Evolutionary conservation across 2,329 filamentous ascomycete genomes (phyloP), one percentile per base, ranked within the genome.

Genomic region (Fusarium tanahbumbuense): DNA sequence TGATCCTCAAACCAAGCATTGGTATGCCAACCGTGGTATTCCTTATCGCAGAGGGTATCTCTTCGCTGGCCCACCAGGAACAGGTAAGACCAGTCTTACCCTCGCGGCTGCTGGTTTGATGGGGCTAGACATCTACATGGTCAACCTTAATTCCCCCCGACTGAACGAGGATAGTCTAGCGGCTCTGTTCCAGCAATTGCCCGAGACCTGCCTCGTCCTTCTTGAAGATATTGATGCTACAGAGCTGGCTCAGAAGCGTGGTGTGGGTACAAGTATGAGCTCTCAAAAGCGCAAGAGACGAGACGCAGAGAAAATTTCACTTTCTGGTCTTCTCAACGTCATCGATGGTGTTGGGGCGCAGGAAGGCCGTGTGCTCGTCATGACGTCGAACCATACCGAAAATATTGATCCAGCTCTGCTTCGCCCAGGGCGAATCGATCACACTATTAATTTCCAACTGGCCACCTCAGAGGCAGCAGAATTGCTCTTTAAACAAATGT

Each of bases 341-440:
- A 88, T 92, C 66, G 90, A 91, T 65, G 89, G 89, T 3, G 89
- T 91, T 0, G 88, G 89, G 1, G 87, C 87, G 1, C 87, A 88
- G 61, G 90, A 92, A 78, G 90, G 90, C 3, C 84, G 89, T 10
- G 86, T 92, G 2, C 81, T 92, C 2, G 87, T 92, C 67, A 92
- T 92, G 90, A 92, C 90, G 0, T 91, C 90, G 1, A 92, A 92
- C 70, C 85, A 74, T 22, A 60, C 60, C 0, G 54, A 71, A 28
- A 62, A 67, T n/a, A 63, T 70, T 1, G 67, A 70, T 4, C 53
- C 67, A 0, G 67, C 67, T 2, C 20, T 70, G 3, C 13, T 68
- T 10, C 59, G 68, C 0, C 68, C 68, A 0, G 68, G 68, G 8
- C 27, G 68, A 25, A 56, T 71, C 3, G 68, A 71, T 6, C 56